Conservation (phyloP, 345 rosid species). For the Citrus glauca region DNA sequence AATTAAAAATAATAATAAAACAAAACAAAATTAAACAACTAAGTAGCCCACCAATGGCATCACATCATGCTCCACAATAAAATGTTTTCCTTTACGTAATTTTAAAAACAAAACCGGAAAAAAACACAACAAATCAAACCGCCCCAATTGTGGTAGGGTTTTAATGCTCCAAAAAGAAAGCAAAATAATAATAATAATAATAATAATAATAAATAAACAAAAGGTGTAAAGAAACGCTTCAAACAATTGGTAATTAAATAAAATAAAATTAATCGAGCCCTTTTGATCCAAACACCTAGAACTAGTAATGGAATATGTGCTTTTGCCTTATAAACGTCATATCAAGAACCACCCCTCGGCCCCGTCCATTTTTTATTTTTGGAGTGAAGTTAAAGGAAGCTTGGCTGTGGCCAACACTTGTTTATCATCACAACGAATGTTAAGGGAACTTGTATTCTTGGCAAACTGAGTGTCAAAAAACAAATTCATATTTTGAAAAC, state of each 20-base stretch:
- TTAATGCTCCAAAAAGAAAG: conserved; percentile 3
- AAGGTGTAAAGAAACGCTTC: not conserved
- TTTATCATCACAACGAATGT: conserved; percentile 20
- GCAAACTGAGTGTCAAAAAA: conserved; percentile 1
- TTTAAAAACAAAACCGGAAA: not conserved
- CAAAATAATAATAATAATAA: not conserved
- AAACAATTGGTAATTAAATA: not conserved
- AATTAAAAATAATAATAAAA: too few species aligned
- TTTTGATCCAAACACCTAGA: conserved; percentile 4
- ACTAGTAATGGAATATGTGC: conserved; percentile 14
- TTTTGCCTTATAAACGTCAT: conserved; percentile 19
- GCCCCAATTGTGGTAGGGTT: conserved; percentile 27
- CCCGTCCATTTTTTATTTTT: conserved; percentile 5
- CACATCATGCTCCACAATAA: not conserved
- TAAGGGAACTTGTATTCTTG: conserved; percentile 6
- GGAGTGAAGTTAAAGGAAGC: conserved; percentile 1
- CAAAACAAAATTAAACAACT: not conserved
- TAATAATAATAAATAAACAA: not conserved
- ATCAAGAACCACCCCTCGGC: conserved; percentile 10
- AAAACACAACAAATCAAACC: conserved; percentile 7
- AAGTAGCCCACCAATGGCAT: conserved; percentile 9
- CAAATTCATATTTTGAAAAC: conserved; percentile 19
- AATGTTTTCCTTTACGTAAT: not conserved
- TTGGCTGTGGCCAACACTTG: conserved; percentile 12
- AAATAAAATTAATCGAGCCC: not conserved